Evolutionary conservation across 352 stramenopile species (phyloP).

Genomic region (Phytopythium vexans): DNA sequence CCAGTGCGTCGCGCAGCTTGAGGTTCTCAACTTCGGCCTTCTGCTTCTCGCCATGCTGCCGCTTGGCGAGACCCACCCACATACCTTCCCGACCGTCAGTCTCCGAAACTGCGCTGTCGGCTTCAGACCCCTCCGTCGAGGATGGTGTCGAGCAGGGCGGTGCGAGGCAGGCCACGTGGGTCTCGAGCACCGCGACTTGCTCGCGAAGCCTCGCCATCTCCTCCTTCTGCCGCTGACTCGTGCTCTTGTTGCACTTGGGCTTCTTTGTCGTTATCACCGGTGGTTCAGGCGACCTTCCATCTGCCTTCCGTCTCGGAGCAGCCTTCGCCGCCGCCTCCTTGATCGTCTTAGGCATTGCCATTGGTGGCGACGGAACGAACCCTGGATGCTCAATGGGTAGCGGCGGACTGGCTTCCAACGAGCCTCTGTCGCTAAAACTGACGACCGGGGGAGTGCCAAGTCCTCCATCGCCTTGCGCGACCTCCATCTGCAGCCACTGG

Average conservation of each 20-base stretch:
- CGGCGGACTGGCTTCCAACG: not conserved
- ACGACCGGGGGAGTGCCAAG: not conserved
- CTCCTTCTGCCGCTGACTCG: conserved; percentile 30
- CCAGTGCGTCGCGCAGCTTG: conserved; percentile 32
- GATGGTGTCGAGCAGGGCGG: too few relatives aligned
- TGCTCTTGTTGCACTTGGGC: conserved; percentile 23
- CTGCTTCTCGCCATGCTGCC: conserved; percentile 22
- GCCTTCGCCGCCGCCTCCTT: not conserved
- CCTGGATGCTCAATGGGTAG: not conserved
- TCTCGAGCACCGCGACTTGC: conserved; percentile 14
- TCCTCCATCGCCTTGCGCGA: not conserved
- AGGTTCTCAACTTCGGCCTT: conserved; percentile 36
- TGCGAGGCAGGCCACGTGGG: too few relatives aligned
- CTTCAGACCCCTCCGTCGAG: too few relatives aligned
- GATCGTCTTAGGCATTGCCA: not conserved
- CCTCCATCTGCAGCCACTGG: not conserved
- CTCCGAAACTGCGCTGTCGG: too few relatives aligned
- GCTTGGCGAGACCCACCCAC: conserved; percentile 11
- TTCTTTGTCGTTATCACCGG: conserved; percentile 10
- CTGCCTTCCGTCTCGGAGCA: too few relatives aligned
- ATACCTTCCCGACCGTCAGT: not conserved
- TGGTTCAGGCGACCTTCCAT: not conserved
- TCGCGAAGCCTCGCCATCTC: conserved; percentile 18
- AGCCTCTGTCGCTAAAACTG: not conserved
- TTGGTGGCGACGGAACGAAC: not conserved